A percentile compares a stretch with the other conserved stretches of the same genome.
Conservation (phyloP, 73 alveolate genomes). For the Stentor roeselii region DNA sequence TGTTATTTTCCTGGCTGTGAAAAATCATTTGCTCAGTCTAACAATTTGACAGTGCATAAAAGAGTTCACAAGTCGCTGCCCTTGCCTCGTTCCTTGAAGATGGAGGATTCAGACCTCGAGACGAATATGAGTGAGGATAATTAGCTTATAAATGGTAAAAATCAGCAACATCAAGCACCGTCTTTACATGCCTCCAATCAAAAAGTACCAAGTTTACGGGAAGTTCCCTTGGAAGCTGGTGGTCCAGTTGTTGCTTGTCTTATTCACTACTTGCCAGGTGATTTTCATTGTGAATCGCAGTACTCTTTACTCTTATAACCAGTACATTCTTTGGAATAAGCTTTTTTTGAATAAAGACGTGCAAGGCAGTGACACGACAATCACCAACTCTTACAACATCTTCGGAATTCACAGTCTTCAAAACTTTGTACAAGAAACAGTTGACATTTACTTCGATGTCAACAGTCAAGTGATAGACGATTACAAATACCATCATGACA, state of each 20-base stretch:
- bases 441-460: not conserved
- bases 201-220: slow-evolving; percentile 65
- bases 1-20: slow-evolving; percentile 84
- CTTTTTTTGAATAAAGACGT: not conserved
- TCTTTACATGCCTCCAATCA: slow-evolving; percentile 44
- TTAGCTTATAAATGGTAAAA: no score
- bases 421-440: slow-evolving; percentile 1
- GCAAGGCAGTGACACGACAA: not conserved
- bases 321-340: not conserved
- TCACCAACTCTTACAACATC: not conserved
- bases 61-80: slow-evolving; percentile 44
- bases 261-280: slow-evolving; percentile 65
- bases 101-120: no score
- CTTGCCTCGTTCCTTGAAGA: no score
- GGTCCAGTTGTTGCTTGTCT: slow-evolving; percentile 59
- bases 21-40: slow-evolving; percentile 83
- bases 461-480: not conserved
- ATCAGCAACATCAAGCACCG: not conserved
- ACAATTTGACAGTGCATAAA: slow-evolving; percentile 89
- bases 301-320: not conserved
- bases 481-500: not conserved
- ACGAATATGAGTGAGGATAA: no score
- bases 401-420: not conserved
- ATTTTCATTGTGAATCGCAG: slow-evolving; percentile 30
- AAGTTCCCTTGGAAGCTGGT: slow-evolving; percentile 70